phyloP scores from a whole-genome alignment of 441 rosid species.

The Euphorbia schlechtendalii region DNA sequence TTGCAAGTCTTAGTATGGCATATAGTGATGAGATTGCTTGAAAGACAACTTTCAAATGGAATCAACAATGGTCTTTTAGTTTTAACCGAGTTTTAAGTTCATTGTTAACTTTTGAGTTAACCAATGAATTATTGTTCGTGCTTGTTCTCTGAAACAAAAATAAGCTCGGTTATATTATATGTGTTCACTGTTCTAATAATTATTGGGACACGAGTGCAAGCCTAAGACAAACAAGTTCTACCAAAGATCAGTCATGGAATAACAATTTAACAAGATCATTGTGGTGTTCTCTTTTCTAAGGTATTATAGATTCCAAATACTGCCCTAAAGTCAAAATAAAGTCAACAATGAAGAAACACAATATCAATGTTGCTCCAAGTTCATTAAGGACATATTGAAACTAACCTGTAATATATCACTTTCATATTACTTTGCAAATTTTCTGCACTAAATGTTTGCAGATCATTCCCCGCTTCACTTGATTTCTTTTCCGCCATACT shows the following conservation, averaged over 20 bases:
- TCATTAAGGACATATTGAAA: slow-evolving; percentile 12
- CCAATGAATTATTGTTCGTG: too few species aligned
- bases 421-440: slow-evolving; percentile 87
- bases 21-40: background rate
- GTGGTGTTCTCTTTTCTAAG: background rate
- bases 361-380: background rate
- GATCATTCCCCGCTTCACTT: slow-evolving; percentile 44
- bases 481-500: slow-evolving; percentile 68
- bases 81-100: too few species aligned
- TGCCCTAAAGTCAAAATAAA: background rate
- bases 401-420: slow-evolving; percentile 81
- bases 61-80: too few species aligned
- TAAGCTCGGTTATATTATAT: too few species aligned
- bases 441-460: slow-evolving; percentile 64
- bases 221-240: too few species aligned
- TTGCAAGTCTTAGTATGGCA: background rate
- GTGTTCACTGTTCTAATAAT: too few species aligned
- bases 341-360: background rate
- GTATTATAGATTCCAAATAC: background rate
- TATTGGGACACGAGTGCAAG: too few species aligned
- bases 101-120: too few species aligned
- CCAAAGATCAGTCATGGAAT: slow-evolving; percentile 6
- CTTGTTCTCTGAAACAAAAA: too few species aligned
- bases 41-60: too few species aligned
- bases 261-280: background rate